Evolutionary conservation across 2,329 filamentous ascomycete species (phyloP).

Genomic region (Ramularia collo-cygni): DNA sequence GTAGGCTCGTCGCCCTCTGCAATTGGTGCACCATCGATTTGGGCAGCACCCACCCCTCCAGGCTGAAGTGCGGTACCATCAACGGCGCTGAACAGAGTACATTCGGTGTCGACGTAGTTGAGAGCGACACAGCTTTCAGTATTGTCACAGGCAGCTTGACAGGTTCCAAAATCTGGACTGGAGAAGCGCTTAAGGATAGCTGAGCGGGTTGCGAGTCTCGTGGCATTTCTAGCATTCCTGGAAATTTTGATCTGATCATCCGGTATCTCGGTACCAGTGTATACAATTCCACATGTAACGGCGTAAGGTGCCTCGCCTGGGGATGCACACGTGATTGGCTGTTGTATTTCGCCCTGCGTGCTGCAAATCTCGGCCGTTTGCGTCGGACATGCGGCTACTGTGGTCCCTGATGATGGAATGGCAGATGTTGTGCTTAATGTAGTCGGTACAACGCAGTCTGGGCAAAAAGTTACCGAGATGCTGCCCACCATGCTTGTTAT

Average conservation of each 20-base stretch:
- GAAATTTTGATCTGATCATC: constrained; percentile 1
- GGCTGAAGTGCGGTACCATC: constrained; percentile 19
- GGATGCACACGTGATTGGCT: constrained; percentile 1
- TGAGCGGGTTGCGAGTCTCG: background rate
- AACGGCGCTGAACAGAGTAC: constrained; percentile 25
- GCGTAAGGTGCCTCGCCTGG: constrained; percentile 4
- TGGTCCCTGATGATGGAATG: background rate
- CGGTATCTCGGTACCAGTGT: constrained; percentile 6
- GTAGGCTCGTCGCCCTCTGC: constrained; percentile 8
- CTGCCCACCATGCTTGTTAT: background rate
- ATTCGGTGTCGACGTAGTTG: constrained; percentile 24
- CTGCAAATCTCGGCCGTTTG: constrained; percentile 6
- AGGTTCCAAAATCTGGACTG: constrained; percentile 11
- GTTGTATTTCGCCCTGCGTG: background rate
- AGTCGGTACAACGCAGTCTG: background rate
- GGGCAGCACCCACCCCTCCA: constrained; percentile 19
- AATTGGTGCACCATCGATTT: constrained; percentile 4
- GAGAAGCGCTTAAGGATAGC: constrained; percentile 7
- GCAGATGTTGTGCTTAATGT: background rate
- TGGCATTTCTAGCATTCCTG: background rate
- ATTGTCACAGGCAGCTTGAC: constrained; percentile 19
- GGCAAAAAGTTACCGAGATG: background rate
- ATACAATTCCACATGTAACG: constrained; percentile 7
- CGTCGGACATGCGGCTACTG: background rate
- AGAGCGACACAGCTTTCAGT: constrained; percentile 24